Evolutionary conservation across 192 early-diverging fungal genomes (phyloP), one percentile per base, ranked within the genome.

Genomic region (Backusella mclennaniae): DNA sequence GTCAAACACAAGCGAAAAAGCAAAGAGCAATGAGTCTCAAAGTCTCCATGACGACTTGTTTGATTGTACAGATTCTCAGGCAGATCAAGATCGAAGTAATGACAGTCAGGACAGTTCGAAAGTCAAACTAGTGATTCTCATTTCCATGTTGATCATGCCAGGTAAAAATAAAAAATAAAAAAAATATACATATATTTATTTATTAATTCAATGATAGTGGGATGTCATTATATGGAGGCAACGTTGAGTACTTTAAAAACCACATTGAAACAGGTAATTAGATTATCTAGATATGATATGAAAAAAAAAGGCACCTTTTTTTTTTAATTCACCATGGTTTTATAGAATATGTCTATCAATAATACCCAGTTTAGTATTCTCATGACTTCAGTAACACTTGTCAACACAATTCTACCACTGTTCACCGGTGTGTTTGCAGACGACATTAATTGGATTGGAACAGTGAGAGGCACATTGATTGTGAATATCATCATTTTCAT

Each of bases 321-420:
- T 14, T 26, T 53, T 53, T 7, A 17, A 23, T 7, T 44, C 19
- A 46, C 17, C 19, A 26, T 71, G 23, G 21, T 42, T 14, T 3
- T 71, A 39, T 41, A 92, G 90, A 85, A 87, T 59, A 77, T 85
- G 44, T 82, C 80, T 11, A 92, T 92, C 67, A 85, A 86, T 70
- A 87, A 89, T 67, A 82, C 89, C 3, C 86, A 87, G 46, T 92
- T 91, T 76, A 86, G 90, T 39, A 84, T 89, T 17, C 72, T 92
- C 19, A 83, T 88, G 72, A 89, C 91, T 44, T 82, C 90, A 19
- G 87, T 87, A 0, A 87, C 87, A 2, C 79, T 89, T 6, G 85
- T 90, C 14, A 88, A 90, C 79, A 92, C 88, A 4, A 68, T 88
- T 17, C 66, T 92, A 66, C 86, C 85, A 3, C 77, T 89, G 19